These are phyloP conservation scores for button mushroom (Agaricus bisporus) DNA, from an alignment of 768 basidiomycete genomes.

Conservation along the genomic window DNA sequence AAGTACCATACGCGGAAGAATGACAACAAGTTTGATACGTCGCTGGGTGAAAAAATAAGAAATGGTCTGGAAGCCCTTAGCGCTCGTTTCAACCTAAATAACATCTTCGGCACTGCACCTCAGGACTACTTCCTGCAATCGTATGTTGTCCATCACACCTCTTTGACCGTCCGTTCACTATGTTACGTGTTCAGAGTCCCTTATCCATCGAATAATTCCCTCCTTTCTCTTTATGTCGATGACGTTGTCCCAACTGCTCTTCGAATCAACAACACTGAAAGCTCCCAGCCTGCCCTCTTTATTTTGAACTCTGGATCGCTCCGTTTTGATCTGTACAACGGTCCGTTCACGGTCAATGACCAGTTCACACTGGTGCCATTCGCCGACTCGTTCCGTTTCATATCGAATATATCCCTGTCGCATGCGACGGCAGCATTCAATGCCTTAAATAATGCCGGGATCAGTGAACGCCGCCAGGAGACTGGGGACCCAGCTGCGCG, in stretches of 20 bases:
- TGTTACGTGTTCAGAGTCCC: slow-evolving; percentile 36
- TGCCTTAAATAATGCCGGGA: slow-evolving; percentile 41
- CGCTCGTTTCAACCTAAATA: slow-evolving; percentile 53
- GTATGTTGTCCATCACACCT: slow-evolving; percentile 24
- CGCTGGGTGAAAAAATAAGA: slow-evolving; percentile 45
- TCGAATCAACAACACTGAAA: slow-evolving; percentile 57
- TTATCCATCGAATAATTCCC: slow-evolving; percentile 54
- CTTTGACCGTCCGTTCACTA: neutral
- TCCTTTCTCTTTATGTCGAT: slow-evolving; percentile 52
- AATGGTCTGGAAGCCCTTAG: slow-evolving; percentile 47
- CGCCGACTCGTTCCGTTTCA: slow-evolving; percentile 54
- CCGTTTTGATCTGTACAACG: slow-evolving; percentile 62
- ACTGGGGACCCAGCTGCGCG: slow-evolving; percentile 21
- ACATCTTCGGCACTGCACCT: slow-evolving; percentile 66
- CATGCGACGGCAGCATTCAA: slow-evolving; percentile 51
- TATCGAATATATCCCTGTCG: slow-evolving; percentile 45
- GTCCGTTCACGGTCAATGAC: slow-evolving; percentile 76
- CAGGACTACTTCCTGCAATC: slow-evolving; percentile 65
- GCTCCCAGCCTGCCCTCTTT: slow-evolving; percentile 53
- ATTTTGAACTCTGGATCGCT: slow-evolving; percentile 59
- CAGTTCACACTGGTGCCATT: slow-evolving; percentile 74
- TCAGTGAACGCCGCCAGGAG: slow-evolving; percentile 26
- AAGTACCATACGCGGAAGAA: slow-evolving; percentile 60
- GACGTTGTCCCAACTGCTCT: slow-evolving; percentile 53
- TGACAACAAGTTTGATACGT: slow-evolving; percentile 58